Evolutionary conservation across 2,329 filamentous ascomycete species (phyloP).

Genomic region (Phialemoniopsis sp.): DNA sequence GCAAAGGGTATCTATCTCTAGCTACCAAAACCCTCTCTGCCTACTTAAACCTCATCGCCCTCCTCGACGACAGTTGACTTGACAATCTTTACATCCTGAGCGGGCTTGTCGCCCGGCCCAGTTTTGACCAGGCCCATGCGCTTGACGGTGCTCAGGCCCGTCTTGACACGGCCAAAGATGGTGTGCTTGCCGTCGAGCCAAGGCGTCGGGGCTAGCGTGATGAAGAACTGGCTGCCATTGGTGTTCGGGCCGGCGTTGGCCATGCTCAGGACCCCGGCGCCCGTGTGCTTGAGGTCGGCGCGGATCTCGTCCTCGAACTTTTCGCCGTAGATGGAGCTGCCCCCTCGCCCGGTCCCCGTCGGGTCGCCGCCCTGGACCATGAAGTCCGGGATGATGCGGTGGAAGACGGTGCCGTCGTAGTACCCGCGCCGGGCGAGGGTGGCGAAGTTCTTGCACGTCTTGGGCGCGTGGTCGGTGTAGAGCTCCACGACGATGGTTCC

Average conservation of each 20-base stretch:
- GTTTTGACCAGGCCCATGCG: conserved; percentile 87
- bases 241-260: conserved; percentile 91
- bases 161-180: conserved; percentile 88
- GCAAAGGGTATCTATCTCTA: too few relatives aligned
- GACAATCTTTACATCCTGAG: conserved; percentile 78
- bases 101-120: conserved; percentile 72
- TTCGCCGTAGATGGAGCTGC: conserved; percentile 84
- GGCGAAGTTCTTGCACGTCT: conserved; percentile 83
- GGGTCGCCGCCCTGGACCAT: conserved; percentile 97
- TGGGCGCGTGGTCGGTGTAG: conserved; percentile 83
- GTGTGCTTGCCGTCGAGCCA: conserved; percentile 98
- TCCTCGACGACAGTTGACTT: conserved; percentile 66
- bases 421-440: conserved; percentile 79
- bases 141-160: conserved; percentile 77
- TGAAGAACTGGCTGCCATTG: conserved; percentile 94
- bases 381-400: conserved; percentile 93
- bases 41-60: conserved; percentile 29
- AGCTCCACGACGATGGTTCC: conserved; percentile 84
- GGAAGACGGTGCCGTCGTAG: conserved; percentile 83
- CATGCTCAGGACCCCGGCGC: conserved; percentile 93
- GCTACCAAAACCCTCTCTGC: neutral
- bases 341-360: conserved; percentile 87
- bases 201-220: conserved; percentile 89
- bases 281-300: conserved; percentile 77
- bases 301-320: conserved; percentile 93